Evolutionary conservation across 495 filamentous ascomycete species (phyloP), one percentile per base, ranked within the genome.

Genomic region (Durotheca rogersii): DNA sequence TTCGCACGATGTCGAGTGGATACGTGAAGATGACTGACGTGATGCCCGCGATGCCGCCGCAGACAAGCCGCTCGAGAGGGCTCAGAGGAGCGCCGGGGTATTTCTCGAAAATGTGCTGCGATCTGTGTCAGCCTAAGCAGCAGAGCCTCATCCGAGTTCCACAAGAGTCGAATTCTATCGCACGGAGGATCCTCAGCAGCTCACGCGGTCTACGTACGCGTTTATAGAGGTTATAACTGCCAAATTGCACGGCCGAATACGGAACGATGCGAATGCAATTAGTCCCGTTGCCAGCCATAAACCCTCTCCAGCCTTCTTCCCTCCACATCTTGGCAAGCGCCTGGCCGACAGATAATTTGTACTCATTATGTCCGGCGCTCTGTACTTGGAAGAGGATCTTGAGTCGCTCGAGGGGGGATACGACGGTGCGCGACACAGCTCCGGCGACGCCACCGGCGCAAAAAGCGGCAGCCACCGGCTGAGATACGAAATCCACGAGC

Each of bases 341-440:
- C 67, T 94, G 86, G 61, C 84, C 84, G 41, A 96, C 88, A 17
- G 89, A 90, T 56, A 95, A 69, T 65, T 89, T 90, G 70, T 98
- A 98, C 61, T 94, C 92, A 44, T 86, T 83, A 56, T 88, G 81
- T n/a, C 90, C 91, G 37, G 79, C 85, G 56, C 86, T 93, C 75
- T 98, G 93, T 17, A 98, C 81, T 65, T 98, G 93, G 59, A 95
- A 87, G n/a, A 98, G 74, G 53, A 98, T 98, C 68, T 98, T 98
- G 35, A 98, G 74, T 36, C 93, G 83, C 68, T 98, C 93, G 27
- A 98, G 80, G 10, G 93, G 93, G 23, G 91, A 96, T 0, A 98
- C 93, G 30, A 97, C 92, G 2, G 93, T 97, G 58, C 93, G 81
- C 30, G 91, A 96, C 15, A 98, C 91, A n/a, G 93, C 93, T 51